These are phyloP conservation scores for Pseudogymnoascus sp. DNA, from an alignment of 2,329 filamentous ascomycete species.

Conservation along the genomic window DNA sequence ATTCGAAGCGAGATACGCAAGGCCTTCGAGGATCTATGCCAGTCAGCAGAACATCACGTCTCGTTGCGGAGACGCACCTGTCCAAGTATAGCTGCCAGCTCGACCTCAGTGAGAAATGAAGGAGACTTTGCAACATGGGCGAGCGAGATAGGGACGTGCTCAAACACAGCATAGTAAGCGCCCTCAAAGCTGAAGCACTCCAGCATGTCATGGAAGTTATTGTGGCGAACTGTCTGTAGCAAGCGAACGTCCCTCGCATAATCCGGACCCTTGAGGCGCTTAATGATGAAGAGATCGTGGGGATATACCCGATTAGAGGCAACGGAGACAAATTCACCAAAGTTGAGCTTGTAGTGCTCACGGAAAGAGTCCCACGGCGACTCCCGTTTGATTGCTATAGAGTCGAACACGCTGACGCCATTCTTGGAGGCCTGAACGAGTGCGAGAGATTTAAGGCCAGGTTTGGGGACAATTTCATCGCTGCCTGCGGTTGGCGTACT, in stretches of 20 bases:
- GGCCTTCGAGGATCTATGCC: not conserved
- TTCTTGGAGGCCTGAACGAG: not conserved
- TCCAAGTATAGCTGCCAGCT: constrained; percentile 1
- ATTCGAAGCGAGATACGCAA: constrained; percentile 1
- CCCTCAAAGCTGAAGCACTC: not conserved
- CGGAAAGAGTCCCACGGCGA: not conserved
- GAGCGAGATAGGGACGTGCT: constrained; percentile 1
- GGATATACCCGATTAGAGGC: not conserved
- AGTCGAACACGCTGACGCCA: not conserved
- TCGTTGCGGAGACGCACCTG: not conserved
- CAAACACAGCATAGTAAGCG: not conserved
- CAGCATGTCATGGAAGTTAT: not conserved
- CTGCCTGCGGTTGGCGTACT: not conserved
- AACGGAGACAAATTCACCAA: not conserved
- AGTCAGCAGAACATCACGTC: not conserved
- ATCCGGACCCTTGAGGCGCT: not conserved
- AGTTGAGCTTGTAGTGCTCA: not conserved
- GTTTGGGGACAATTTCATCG: not conserved
- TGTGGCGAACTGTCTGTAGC: not conserved
- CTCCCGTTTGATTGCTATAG: not conserved
- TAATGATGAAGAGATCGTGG: not conserved
- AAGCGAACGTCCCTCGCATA: not conserved
- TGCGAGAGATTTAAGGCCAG: not conserved
- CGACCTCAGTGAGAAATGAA: not conserved
- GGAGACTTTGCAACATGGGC: not conserved